Evolutionary conservation across 805 yeast species (phyloP).

Genomic region (Huiozyma naganishii): DNA sequence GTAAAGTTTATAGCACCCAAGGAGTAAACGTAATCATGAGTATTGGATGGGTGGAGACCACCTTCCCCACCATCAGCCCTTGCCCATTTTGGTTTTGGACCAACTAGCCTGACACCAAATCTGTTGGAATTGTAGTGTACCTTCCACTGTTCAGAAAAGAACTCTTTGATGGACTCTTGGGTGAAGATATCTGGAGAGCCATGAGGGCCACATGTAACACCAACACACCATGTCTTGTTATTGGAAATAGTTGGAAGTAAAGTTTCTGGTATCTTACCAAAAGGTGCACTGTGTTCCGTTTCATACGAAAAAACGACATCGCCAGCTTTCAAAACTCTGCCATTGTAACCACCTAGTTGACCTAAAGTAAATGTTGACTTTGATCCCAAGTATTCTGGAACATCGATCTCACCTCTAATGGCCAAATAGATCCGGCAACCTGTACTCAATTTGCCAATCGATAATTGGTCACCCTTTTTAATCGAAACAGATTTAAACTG

Average conservation of each 20-base stretch:
- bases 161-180: conserved; percentile 59
- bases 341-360: conserved; percentile 86
- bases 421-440: conserved; percentile 91
- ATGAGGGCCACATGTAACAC: conserved; percentile 95
- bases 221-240: conserved; percentile 59
- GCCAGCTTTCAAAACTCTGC: conserved; percentile 83
- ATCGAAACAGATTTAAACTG: conserved; percentile 69
- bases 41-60: conserved; percentile 96
- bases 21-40: conserved; percentile 94
- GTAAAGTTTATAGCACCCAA: conserved; percentile 95
- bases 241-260: conserved; percentile 25
- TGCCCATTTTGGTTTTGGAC: conserved; percentile 97
- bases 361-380: conserved; percentile 94
- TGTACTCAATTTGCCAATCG: conserved; percentile 65
- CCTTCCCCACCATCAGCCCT: conserved; percentile 95
- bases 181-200: conserved; percentile 94
- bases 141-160: conserved; percentile 77
- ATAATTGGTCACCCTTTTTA: conserved; percentile 63
- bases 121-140: conserved; percentile 95
- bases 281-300: conserved; percentile 54
- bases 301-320: conserved; percentile 84
- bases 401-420: conserved; percentile 87
- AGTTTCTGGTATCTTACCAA: conserved; percentile 41
- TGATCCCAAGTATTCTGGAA: conserved; percentile 89
- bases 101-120: conserved; percentile 88